Evolutionary conservation across 148 eudicot genomes (phyloP).

Genomic region (Dianthus caryophyllus): DNA sequence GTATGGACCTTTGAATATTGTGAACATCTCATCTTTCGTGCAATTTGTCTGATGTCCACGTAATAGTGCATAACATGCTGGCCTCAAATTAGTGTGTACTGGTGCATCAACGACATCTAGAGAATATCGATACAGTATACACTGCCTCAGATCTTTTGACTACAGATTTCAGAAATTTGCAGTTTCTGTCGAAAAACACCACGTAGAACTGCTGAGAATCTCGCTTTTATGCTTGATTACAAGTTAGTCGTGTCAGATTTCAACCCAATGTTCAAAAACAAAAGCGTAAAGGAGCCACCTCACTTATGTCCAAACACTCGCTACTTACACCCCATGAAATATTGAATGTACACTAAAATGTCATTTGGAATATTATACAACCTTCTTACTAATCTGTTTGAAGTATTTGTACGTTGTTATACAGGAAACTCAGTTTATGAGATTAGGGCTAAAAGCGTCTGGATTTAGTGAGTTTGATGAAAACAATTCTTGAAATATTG

Average conservation of each 20-base stretch:
- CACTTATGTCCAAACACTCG: too few relatives aligned
- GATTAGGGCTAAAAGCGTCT: not conserved
- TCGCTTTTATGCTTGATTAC: too few relatives aligned
- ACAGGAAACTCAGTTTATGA: not conserved
- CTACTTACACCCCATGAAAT: too few relatives aligned
- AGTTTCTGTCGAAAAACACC: not conserved
- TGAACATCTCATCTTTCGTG: not conserved
- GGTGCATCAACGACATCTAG: not conserved
- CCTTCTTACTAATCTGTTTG: not conserved
- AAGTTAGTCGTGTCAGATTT: too few relatives aligned
- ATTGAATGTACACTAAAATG: too few relatives aligned
- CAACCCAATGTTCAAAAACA: too few relatives aligned
- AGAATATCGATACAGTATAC: not conserved
- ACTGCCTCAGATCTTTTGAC: not conserved
- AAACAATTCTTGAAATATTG: constrained; percentile 9
- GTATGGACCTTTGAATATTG: not conserved
- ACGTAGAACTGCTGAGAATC: too few relatives aligned
- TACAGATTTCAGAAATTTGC: not conserved
- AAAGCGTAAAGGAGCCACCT: too few relatives aligned
- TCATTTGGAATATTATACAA: too few relatives aligned
- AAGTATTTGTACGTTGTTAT: not conserved
- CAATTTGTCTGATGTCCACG: not conserved
- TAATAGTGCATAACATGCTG: not conserved
- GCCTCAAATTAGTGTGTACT: not conserved
- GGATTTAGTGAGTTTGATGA: not conserved